Conservation (phyloP, 1,284 basidiomycete genomes). For the Trichosporon sp. region DNA sequence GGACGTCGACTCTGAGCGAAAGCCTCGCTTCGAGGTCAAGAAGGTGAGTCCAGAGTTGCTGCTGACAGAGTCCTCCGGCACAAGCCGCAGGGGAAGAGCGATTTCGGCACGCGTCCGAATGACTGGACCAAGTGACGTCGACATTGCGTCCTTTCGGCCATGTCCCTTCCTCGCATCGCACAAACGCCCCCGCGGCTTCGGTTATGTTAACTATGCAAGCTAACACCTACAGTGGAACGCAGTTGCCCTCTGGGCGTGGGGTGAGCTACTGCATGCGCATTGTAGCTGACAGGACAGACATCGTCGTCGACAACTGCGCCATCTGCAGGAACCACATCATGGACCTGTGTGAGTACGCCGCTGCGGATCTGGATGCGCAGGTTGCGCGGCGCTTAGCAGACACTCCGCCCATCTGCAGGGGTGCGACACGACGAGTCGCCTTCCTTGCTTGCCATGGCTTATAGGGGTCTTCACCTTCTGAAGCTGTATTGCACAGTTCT, state of each 20-base stretch:
- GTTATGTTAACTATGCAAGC: neutral
- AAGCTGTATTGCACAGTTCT: neutral
- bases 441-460: too few relatives aligned
- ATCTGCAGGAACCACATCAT: conserved; percentile 98
- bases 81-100: too few relatives aligned
- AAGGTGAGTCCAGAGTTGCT: conserved; percentile 61
- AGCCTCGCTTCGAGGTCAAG: conserved; percentile 86
- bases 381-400: too few relatives aligned
- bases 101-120: too few relatives aligned
- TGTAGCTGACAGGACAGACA: conserved; percentile 57
- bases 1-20: conserved; percentile 55
- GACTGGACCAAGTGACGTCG: conserved; percentile 4
- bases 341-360: conserved; percentile 75
- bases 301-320: conserved; percentile 92
- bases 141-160: conserved; percentile 6
- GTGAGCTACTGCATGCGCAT: conserved; percentile 51
- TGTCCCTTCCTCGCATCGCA: neutral
- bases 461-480: too few relatives aligned
- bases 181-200: neutral
- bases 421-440: neutral
- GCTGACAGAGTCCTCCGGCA: too few relatives aligned
- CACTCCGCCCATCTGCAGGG: too few relatives aligned
- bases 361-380: too few relatives aligned
- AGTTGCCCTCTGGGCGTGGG: conserved; percentile 94
- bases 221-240: conserved; percentile 75